phyloP scores from a whole-genome alignment of 2,329 filamentous ascomycete species.

The Nothomitra cinnamomea region DNA sequence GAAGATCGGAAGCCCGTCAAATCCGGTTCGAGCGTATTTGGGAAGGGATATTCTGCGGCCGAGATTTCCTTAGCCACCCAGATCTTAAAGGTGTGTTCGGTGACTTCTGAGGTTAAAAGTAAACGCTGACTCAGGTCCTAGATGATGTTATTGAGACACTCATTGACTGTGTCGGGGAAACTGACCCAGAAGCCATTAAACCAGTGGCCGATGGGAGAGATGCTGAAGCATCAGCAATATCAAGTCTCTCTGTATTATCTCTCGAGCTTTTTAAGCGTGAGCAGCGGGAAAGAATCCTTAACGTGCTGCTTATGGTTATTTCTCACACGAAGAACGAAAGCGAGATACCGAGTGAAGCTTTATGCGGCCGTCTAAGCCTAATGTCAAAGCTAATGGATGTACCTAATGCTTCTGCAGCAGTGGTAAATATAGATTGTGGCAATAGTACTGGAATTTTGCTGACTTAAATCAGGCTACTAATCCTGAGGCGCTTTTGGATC shows the following conservation, averaged over 20 bases:
- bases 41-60: neutral
- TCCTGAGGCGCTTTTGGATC: neutral
- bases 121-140: neutral
- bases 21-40: neutral
- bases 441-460: neutral
- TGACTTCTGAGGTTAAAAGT: neutral
- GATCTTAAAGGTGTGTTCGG: neutral
- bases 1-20: neutral
- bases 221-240: neutral
- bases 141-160: neutral
- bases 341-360: neutral
- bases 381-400: conserved; percentile 5
- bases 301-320: neutral
- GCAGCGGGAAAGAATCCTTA: conserved; percentile 1
- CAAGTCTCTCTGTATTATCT: neutral
- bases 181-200: neutral
- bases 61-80: neutral
- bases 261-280: neutral
- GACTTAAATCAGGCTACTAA: conserved; percentile 1
- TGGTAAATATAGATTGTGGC: conserved; percentile 1
- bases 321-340: neutral
- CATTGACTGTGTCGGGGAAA: neutral
- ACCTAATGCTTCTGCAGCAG: conserved; percentile 5
- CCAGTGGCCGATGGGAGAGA: neutral
- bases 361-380: neutral